Evolutionary conservation across 2,329 filamentous ascomycete species (phyloP), one percentile per base, ranked within the genome.

Genomic region (Didymellaceae sp.): DNA sequence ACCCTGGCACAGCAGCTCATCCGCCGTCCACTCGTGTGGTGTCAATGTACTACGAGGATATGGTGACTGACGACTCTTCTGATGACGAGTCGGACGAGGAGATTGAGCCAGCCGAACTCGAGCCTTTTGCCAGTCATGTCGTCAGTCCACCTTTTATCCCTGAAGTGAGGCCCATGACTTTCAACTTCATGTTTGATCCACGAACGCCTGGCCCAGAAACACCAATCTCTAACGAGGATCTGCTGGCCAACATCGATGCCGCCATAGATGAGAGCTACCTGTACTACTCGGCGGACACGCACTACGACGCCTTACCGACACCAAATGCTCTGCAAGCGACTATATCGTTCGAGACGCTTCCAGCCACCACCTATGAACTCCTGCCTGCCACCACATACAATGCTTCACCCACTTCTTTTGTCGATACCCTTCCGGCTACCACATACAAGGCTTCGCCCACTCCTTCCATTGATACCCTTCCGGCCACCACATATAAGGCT

Each of bases 211-310:
- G 48, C 2, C 54, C 45, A 1, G 45, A 49, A 13, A 50, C 45
- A 2, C 55, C 55, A 16, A 42, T 45, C 6, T 44, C 47, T 5
- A 54, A 58, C 25, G 51, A 58, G 16, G 56, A 58, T 13, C 35
- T 66, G 6, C 51, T 66, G 14, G 49, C 60, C 13, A 55, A 66
- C 6, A 66, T 66, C 24, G 62, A 66, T 42, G 57, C 60, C 22
- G 62, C 62, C 4, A 66, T 66, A 30, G 62, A 66, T 18, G 59
- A 64, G 37, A 53, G 54, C 28, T 64, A 60, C 34, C 47, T 56
- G 34, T 63, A 55, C 41, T 58, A 51, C n/a, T 49, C 54, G 8
- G 45, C 37, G 2, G 34, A 33, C 20, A 26, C 25, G 25, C 18
- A 4, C 14, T 48, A 48, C 21, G 40, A 49, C 18, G 26, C 45